Base-by-base conservation (phyloP, 2,329 filamentous ascomycete genomes). In the Diplodia mutila region DNA sequence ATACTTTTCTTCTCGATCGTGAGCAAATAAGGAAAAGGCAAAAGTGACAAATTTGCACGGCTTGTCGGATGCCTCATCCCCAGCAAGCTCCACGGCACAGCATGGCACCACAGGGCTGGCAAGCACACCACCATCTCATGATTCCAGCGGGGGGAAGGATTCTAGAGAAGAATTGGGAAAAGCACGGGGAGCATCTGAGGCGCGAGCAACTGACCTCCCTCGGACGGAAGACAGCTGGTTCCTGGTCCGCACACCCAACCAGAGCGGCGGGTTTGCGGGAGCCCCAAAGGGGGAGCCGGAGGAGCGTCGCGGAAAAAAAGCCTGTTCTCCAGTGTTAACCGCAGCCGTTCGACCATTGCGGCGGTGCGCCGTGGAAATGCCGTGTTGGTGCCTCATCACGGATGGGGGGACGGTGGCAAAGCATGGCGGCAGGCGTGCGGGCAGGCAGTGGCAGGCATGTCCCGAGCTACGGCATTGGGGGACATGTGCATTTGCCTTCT, bases 111-210 rank as follows among this genome's bases (percentile, higher is more conserved):
- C 29, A 49, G 34, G n/a, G 32, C 16, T 48, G 39, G 46, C 42
- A 46, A 11, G 42, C 59, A 63, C 59, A 63, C 59, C 59, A 51
- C 59, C 59, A 63, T 63, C 59, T 63, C 59, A 63, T 63, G 59
- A 63, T 63, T 49, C 27, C 27, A 21, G n/a, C 42, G n/a, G n/a
- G 42, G n/a, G 42, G 34, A 9, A 18, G n/a, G 23, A 12, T 27
- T 21, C 29, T 27, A 37, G 53, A 25, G n/a, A 25, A 32, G 25
- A 42, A 27, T 7, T 37, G 32, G n/a, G n/a, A 51, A 18, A 18
- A 21, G 12, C 16, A 46, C 32, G 32, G 23, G n/a, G 21, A 42
- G 23, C 25, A 48, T 25, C 29, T 37, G 23, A 23, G 39, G 11
- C 25, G 53, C 23, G 27, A 51, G 46, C 59, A 25, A 37, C 34